These are phyloP conservation scores for Corrigiola litoralis DNA, from an alignment of 179 eudicot species.

Conservation along the genomic window DNA sequence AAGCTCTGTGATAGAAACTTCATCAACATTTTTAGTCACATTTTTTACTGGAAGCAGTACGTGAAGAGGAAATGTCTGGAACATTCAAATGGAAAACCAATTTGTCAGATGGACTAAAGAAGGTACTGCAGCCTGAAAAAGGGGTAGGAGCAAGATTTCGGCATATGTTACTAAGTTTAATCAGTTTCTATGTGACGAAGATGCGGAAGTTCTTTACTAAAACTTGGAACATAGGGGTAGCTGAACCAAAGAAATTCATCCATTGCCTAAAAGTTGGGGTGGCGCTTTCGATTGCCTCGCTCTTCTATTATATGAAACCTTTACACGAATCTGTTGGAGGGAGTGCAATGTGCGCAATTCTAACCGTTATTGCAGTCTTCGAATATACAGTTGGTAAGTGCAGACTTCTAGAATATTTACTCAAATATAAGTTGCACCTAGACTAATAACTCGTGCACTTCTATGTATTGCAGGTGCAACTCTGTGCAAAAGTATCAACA, in stretches of 20 bases:
- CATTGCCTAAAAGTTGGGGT: slow-evolving; percentile 68
- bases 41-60: no score
- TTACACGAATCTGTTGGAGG: slow-evolving; percentile 71
- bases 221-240: slow-evolving; percentile 47
- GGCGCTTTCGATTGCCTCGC: slow-evolving; percentile 59
- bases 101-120: slow-evolving; percentile 41
- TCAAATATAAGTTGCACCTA: no score
- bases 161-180: slow-evolving; percentile 12
- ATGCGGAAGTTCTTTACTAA: slow-evolving; percentile 33
- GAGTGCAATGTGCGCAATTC: slow-evolving; percentile 78
- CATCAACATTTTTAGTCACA: no score
- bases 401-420: no score
- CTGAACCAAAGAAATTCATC: slow-evolving; percentile 53
- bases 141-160: slow-evolving; percentile 12
- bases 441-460: background rate
- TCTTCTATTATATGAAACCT: slow-evolving; percentile 72
- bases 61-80: no score
- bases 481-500: slow-evolving; percentile 49
- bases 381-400: slow-evolving; percentile 74
- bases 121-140: slow-evolving; percentile 24
- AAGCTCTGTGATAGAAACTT: no score
- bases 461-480: slow-evolving; percentile 45
- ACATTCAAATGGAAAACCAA: no score
- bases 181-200: slow-evolving; percentile 16
- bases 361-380: slow-evolving; percentile 73